phyloP scores from a whole-genome alignment of 345 rosid genomes.

The Noccaea caerulescens region DNA sequence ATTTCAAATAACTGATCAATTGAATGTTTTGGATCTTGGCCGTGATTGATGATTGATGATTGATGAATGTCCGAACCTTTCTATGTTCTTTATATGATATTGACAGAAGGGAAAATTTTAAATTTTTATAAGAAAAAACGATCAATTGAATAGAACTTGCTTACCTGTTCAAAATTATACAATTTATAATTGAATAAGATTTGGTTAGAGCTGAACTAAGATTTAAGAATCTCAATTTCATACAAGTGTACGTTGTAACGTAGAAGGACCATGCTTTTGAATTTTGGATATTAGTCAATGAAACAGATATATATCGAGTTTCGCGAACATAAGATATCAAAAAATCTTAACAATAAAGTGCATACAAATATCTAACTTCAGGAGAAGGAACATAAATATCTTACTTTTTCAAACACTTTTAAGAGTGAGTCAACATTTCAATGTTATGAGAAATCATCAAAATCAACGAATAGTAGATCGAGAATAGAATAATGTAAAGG shows the following conservation, averaged over 20 bases:
- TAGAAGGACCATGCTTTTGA: too few relatives aligned
- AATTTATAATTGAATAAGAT: neutral
- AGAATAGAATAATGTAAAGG: constrained; percentile 29
- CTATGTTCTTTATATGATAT: too few relatives aligned
- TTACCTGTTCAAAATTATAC: neutral
- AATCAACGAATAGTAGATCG: constrained; percentile 42
- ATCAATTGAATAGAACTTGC: neutral
- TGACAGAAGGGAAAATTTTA: too few relatives aligned
- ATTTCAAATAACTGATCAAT: too few relatives aligned
- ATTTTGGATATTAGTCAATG: neutral
- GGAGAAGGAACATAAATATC: constrained; percentile 43
- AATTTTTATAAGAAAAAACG: neutral
- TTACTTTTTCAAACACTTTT: constrained; percentile 27
- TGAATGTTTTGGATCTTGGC: too few relatives aligned
- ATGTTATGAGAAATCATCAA: constrained; percentile 29
- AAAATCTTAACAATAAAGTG: constrained; percentile 40
- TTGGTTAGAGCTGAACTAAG: constrained; percentile 1
- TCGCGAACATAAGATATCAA: constrained; percentile 21
- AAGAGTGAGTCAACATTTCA: constrained; percentile 39
- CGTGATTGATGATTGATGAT: too few relatives aligned
- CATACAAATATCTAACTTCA: constrained; percentile 41
- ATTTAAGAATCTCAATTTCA: too few relatives aligned
- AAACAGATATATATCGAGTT: constrained; percentile 22
- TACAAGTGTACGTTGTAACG: too few relatives aligned
- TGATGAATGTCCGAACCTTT: too few relatives aligned